A percentile compares a stretch with the other conserved stretches of the same genome.
phyloP scores from a whole-genome alignment of 352 stramenopile species.

The Globisporangium emineosum region DNA sequence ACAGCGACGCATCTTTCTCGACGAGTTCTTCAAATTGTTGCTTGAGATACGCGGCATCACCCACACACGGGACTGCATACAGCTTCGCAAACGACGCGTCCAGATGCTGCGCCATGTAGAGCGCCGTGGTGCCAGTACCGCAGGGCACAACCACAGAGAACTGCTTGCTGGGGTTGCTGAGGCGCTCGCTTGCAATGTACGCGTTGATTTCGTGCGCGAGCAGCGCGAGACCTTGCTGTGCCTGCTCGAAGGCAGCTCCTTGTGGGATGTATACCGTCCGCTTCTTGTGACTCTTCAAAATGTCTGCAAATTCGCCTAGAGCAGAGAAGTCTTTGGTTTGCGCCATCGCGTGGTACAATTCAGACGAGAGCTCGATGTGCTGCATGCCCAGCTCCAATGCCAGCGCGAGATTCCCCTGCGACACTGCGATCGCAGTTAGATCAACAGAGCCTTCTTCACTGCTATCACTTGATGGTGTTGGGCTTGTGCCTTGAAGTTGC shows the following conservation, averaged over 20 bases:
- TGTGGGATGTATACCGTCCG: slow-evolving; percentile 53
- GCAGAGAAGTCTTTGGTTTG: slow-evolving; percentile 35
- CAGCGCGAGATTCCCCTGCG: slow-evolving; percentile 38
- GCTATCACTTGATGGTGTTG: background rate
- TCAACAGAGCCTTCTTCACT: background rate
- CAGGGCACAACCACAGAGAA: slow-evolving; percentile 72
- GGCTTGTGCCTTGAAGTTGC: slow-evolving; percentile 1
- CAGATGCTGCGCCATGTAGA: slow-evolving; percentile 78
- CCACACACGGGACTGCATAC: slow-evolving; percentile 71
- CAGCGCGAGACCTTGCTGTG: slow-evolving; percentile 48
- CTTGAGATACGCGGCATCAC: slow-evolving; percentile 50
- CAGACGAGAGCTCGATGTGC: slow-evolving; percentile 43
- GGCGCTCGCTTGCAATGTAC: slow-evolving; percentile 29
- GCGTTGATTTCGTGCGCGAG: slow-evolving; percentile 73
- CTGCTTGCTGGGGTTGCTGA: slow-evolving; percentile 6
- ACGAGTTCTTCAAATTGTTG: slow-evolving; percentile 52
- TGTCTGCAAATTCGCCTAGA: slow-evolving; percentile 9
- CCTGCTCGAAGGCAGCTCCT: slow-evolving; percentile 62
- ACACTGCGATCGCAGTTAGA: background rate
- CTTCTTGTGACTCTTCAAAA: background rate
- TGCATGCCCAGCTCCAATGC: slow-evolving; percentile 60
- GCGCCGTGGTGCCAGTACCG: slow-evolving; percentile 73
- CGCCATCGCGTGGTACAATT: slow-evolving; percentile 46
- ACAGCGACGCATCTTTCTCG: slow-evolving; percentile 18
- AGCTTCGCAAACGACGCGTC: slow-evolving; percentile 32